Percentiles rank a stretch among this genome's conserved stretches.
Evolutionary conservation across 225 moss, liverwort and hornwort genomes (phyloP).

Genomic region (Sphagnum contortum): DNA sequence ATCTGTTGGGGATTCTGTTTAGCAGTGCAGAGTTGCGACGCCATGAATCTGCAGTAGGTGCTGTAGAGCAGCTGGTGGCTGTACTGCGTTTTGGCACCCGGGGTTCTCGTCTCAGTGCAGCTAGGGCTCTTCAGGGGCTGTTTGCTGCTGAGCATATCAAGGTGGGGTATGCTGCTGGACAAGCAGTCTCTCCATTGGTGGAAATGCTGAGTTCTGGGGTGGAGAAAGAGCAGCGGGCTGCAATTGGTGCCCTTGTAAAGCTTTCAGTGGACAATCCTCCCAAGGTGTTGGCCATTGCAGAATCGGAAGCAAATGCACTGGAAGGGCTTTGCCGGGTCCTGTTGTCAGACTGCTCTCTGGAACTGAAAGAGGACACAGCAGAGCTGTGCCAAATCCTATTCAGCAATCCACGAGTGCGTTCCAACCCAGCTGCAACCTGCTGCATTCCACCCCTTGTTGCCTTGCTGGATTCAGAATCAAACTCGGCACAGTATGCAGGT

Average conservation of each 20-base stretch:
- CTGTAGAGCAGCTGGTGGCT: slow-evolving; percentile 91
- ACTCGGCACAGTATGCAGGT: slow-evolving; percentile 86
- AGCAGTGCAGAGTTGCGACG: slow-evolving; percentile 78
- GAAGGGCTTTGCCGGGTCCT: slow-evolving; percentile 87
- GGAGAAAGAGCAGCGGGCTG: slow-evolving; percentile 93
- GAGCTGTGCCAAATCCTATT: slow-evolving; percentile 85
- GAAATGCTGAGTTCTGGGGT: slow-evolving; percentile 94
- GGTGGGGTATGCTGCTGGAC: slow-evolving; percentile 85
- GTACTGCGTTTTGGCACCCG: slow-evolving; percentile 88
- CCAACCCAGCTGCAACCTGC: slow-evolving; percentile 82
- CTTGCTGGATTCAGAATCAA: slow-evolving; percentile 66
- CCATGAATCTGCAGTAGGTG: slow-evolving; percentile 77
- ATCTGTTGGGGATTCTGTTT: slow-evolving; percentile 79
- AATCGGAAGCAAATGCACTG: slow-evolving; percentile 94
- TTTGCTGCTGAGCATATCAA: slow-evolving; percentile 87
- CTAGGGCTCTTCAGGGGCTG: slow-evolving; percentile 75
- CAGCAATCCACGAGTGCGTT: slow-evolving; percentile 83
- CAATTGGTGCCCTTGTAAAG: slow-evolving; percentile 78
- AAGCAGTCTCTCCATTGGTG: slow-evolving; percentile 82
- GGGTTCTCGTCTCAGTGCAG: slow-evolving; percentile 86
- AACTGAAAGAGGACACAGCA: slow-evolving; percentile 89
- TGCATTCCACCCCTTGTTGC: slow-evolving; percentile 94
- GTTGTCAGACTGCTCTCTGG: slow-evolving; percentile 77
- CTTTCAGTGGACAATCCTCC: slow-evolving; percentile 88
- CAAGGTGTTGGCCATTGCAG: slow-evolving; percentile 93